Base-by-base conservation (phyloP, 2,329 filamentous ascomycete genomes). In the Diaporthe capsici region DNA sequence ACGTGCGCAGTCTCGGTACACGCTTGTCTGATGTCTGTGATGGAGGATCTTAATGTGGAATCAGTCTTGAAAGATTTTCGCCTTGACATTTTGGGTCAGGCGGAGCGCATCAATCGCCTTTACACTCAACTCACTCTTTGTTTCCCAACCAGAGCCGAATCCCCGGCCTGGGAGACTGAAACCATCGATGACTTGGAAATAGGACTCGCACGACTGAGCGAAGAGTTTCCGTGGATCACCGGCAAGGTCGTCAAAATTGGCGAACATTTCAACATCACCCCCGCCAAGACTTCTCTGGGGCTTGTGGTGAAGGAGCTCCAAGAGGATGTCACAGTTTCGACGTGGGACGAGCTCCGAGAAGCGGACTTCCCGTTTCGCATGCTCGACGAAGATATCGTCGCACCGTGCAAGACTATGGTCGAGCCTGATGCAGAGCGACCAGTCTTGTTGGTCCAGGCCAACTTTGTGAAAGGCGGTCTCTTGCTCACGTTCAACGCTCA, bases 391-490 rank as follows among this genome's bases (percentile, higher is more conserved):
- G 78, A 79, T 25, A 51, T 84, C 9, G 78, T 89, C 73, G 84
- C 85, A 2, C 85, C 87, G 0, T 81, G 82, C 25, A 84, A 81
- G 9, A 88, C 86, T 0, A 74, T 89, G 0, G 82, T 84, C 0
- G 79, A 80, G 71, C 57, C 77, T 2, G 71, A n/a, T 25, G 37
- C 37, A 31, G 55, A 58, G n/a, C 22, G 44, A 1, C 85, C 85
- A 4, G 88, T 90, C 0, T 80, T 90, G 57, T 76, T 86, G 0
- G 76, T 89, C 2, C 89, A 90, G 77, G 84, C 84, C 2, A 90
- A 84, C 65, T 86, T 89, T 72, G 85, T 91, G 51, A 71, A 77
- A 1, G 88, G 86, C 4, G 89, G 89, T 0, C 78, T 91, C 0
- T 76, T 91, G 1, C 82, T 91, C 12, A 88, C 86, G 3, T 82